phyloP scores from a whole-genome alignment of 164 flowering plant species.

The Cinnamomum chago region DNA sequence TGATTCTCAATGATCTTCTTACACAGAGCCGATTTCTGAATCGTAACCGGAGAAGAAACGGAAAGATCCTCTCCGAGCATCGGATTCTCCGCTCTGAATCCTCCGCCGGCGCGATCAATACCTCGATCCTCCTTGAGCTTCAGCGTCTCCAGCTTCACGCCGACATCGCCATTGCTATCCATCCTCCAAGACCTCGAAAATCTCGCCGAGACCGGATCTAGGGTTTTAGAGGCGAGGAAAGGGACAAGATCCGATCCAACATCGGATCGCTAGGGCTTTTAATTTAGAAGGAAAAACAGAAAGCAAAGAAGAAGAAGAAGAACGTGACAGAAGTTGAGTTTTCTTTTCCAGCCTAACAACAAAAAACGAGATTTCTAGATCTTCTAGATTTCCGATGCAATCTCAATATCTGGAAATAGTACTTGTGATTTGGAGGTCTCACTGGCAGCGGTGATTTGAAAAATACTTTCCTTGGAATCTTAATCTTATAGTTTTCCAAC shows the following conservation, averaged over 20 bases:
- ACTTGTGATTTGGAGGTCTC: too few species aligned
- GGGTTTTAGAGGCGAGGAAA: neutral
- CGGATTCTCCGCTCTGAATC: conserved; percentile 7
- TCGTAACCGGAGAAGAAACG: conserved; percentile 79
- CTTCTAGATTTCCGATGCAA: too few species aligned
- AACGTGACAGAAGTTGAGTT: neutral
- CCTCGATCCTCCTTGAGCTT: conserved; percentile 45
- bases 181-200: conserved; percentile 12
- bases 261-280: neutral
- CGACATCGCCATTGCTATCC: conserved; percentile 52
- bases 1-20: conserved; percentile 92
- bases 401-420: too few species aligned
- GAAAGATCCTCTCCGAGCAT: conserved; percentile 39
- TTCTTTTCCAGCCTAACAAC: neutral
- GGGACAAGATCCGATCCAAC: neutral
- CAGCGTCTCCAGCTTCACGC: conserved; percentile 33
- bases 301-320: neutral
- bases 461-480: too few species aligned
- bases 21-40: conserved; percentile 90
- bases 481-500: too few species aligned
- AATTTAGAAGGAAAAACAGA: neutral
- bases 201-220: neutral
- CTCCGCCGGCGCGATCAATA: conserved; percentile 23
- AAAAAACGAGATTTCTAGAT: neutral
- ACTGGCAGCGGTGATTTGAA: too few species aligned